phyloP scores from a whole-genome alignment of 164 flowering plant genomes.

The Macadamia tetraphylla region DNA sequence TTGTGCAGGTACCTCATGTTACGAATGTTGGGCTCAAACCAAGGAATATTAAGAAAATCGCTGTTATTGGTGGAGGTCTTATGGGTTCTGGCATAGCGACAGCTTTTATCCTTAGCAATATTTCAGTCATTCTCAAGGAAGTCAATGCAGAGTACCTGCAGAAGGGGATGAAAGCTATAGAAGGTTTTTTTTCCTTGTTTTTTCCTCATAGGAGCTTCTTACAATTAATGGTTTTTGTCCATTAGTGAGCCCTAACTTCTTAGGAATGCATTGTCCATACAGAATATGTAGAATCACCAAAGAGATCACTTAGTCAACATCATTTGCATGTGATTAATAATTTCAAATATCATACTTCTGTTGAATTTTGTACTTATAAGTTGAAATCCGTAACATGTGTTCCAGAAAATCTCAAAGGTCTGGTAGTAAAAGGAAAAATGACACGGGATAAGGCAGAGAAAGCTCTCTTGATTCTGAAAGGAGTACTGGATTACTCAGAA shows the following conservation, averaged over 20 bases:
- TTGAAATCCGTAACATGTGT: not conserved
- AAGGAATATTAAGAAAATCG: slow-evolving; percentile 71
- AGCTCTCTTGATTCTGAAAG: slow-evolving; percentile 67
- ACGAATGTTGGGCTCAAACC: slow-evolving; percentile 87
- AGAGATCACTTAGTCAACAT: not conserved
- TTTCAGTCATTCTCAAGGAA: slow-evolving; percentile 79
- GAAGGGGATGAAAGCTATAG: slow-evolving; percentile 64
- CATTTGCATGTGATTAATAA: not conserved
- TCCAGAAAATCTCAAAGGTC: slow-evolving; percentile 66
- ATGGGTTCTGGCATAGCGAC: slow-evolving; percentile 99
- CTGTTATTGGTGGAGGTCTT: slow-evolving; percentile 93
- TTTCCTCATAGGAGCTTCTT: not conserved
- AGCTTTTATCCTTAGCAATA: slow-evolving; percentile 61
- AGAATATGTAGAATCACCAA: not conserved
- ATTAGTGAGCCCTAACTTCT: too few species aligned
- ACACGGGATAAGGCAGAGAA: slow-evolving; percentile 59
- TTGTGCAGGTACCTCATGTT: slow-evolving; percentile 71
- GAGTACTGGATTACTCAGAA: slow-evolving; percentile 78
- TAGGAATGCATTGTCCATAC: too few species aligned
- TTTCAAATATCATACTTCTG: not conserved
- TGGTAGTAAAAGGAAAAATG: slow-evolving; percentile 60
- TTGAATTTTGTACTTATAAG: slow-evolving; percentile 2
- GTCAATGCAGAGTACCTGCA: slow-evolving; percentile 68
- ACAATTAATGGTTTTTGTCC: not conserved
- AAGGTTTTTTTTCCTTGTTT: slow-evolving; percentile 41